These are phyloP conservation scores for Penicillium verrucosum DNA, from an alignment of 2,329 filamentous ascomycete species.

Conservation along the genomic window DNA sequence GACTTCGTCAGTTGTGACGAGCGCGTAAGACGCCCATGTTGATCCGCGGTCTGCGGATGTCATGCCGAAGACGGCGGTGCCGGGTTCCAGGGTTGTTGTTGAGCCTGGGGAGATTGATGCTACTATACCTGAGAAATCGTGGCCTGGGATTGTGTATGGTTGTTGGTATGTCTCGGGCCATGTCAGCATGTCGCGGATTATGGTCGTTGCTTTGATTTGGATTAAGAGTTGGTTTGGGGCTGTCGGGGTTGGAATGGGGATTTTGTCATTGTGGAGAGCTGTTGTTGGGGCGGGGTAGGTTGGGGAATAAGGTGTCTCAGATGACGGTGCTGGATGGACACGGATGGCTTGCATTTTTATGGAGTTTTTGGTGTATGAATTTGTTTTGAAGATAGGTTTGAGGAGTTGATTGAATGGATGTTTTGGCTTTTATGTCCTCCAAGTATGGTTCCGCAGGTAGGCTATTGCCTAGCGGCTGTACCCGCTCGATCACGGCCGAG, in stretches of 20 bases:
- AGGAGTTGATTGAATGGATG: neutral
- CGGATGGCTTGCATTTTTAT: constrained; percentile 23
- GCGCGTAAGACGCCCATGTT: constrained; percentile 29
- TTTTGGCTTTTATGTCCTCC: neutral
- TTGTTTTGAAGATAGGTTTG: neutral
- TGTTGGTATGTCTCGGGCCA: constrained; percentile 31
- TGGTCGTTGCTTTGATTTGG: constrained; percentile 23
- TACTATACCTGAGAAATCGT: constrained; percentile 25
- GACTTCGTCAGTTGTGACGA: constrained; percentile 23
- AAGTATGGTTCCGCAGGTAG: neutral
- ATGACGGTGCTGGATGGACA: constrained; percentile 17
- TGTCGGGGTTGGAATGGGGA: constrained; percentile 20
- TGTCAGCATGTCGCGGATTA: constrained; percentile 24
- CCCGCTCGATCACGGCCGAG: neutral
- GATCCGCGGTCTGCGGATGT: constrained; percentile 16
- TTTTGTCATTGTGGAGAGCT: constrained; percentile 19
- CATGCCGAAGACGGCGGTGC: constrained; percentile 32
- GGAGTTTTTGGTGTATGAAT: neutral
- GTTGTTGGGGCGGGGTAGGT: constrained; percentile 28
- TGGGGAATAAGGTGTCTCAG: constrained; percentile 16
- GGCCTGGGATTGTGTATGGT: constrained; percentile 18
- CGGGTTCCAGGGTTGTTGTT: constrained; percentile 17
- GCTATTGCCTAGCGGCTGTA: neutral
- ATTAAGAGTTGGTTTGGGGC: constrained; percentile 20
- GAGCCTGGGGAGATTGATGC: neutral